These are phyloP conservation scores for Gastroboletus turbinatus DNA, from an alignment of 1,284 basidiomycete species.

Conservation along the genomic window DNA sequence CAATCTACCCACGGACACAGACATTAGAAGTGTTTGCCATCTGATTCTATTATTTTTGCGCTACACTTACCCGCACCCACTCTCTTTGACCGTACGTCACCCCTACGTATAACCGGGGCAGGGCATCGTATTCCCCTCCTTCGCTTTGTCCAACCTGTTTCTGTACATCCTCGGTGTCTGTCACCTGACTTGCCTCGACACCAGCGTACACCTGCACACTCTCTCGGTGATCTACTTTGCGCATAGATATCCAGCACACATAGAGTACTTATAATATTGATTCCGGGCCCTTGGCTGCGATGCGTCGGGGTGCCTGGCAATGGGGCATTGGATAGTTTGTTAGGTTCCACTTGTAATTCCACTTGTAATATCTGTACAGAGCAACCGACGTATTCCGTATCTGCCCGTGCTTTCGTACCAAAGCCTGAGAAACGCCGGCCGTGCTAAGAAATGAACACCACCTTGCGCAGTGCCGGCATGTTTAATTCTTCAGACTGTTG, in stretches of 20 bases:
- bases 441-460: no score
- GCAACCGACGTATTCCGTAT: not conserved
- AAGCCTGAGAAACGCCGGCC: no score
- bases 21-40: constrained; percentile 11
- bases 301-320: not conserved
- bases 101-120: not conserved
- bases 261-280: constrained; percentile 19
- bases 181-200: not conserved
- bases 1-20: constrained; percentile 19
- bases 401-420: not conserved
- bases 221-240: constrained; percentile 16
- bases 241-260: constrained; percentile 25
- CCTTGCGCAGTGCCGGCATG: not conserved
- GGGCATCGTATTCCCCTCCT: not conserved
- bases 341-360: not conserved
- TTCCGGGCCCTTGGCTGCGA: not conserved
- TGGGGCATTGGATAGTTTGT: not conserved
- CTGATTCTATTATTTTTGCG: constrained; percentile 7
- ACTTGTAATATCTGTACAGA: constrained; percentile 8
- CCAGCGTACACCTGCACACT: constrained; percentile 4
- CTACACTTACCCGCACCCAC: constrained; percentile 6
- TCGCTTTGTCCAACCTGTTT: constrained; percentile 12
- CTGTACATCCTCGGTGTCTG: not conserved
- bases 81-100: constrained; percentile 1
- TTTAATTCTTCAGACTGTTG: constrained; percentile 24